Evolutionary conservation across 768 basidiomycete genomes (phyloP), one percentile per base, ranked within the genome.

Genomic region (Thelephora ganbajun): DNA sequence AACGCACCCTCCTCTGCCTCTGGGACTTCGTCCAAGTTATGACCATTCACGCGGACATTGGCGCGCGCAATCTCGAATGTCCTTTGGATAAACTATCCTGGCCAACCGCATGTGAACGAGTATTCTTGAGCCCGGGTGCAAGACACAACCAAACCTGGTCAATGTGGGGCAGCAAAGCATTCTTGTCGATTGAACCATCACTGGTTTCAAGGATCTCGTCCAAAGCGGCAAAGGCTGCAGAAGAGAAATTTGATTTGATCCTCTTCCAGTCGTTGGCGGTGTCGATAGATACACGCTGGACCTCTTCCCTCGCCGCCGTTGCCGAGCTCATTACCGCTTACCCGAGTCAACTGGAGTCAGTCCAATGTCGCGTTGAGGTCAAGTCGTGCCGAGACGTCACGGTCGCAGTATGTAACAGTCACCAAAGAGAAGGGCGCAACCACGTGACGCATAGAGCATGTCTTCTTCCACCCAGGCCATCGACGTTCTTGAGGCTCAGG

Each of bases 41-140:
- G 79, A 22, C 88, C 88, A 57, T 90, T 89, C 9, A 91, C 73
- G 30, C 83, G 76, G 18, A 92, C 61, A 62, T 91, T 92, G 4
- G 77, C 73, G 51, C 76, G 73, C 0, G 80, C 73, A 46, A 78
- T 71, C 33, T 66, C 66, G 52, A 86, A 80, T 14, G 79, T 72
- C 16, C 64, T 63, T 19, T 83, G 80, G 33, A 81, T 69, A 53
- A 73, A 80, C 82, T 86, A 26, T n/a, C 47, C 13, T 18, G 26
- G 9, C 22, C 16, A 4, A 30, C 26, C 26, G 9, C n/a, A 47
- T 14, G 18, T 34, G 16, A 47, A 37, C 34, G 18, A 16, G 22
- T 16, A 44, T 36, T 33, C 22, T 20, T 13, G 45, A 19, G 23
- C 13, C 22, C 7, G 12, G 37, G 14, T 48, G 43, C 33, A n/a